These are phyloP conservation scores for Rhododendron mucronatum DNA, from an alignment of 148 eudicot genomes.

Conservation along the genomic window DNA sequence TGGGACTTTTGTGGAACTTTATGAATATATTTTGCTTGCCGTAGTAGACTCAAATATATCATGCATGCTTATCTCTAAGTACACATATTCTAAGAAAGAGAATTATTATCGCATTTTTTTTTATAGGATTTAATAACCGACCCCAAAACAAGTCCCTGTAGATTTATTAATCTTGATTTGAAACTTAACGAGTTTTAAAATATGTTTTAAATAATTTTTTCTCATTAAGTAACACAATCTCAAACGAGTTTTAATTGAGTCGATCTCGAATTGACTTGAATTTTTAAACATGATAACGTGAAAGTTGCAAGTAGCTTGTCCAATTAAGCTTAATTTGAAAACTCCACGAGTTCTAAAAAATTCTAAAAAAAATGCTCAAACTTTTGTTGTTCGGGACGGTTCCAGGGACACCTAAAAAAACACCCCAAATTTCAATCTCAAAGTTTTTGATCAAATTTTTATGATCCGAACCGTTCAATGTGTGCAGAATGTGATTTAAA, in stretches of 20 bases:
- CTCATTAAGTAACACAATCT: not conserved
- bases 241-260: not conserved
- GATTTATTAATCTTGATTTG: not conserved
- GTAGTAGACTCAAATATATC: not conserved
- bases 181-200: not conserved
- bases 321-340: not conserved
- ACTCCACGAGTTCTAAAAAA: not conserved
- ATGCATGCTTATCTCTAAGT: not conserved
- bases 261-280: not conserved
- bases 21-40: not conserved
- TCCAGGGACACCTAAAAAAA: too few relatives aligned
- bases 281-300: not conserved
- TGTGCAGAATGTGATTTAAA: too few relatives aligned
- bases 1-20: not conserved
- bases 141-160: not conserved
- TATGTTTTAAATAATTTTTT: not conserved
- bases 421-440: too few relatives aligned
- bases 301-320: not conserved
- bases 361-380: not conserved
- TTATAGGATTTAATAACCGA: not conserved
- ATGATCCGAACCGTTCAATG: too few relatives aligned
- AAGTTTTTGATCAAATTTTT: too few relatives aligned
- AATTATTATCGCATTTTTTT: not conserved
- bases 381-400: not conserved
- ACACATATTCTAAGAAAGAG: not conserved